Evolutionary conservation across 306 rosid species (phyloP), one percentile per base, ranked within the genome.

Genomic region (Ceratonia siliqua): DNA sequence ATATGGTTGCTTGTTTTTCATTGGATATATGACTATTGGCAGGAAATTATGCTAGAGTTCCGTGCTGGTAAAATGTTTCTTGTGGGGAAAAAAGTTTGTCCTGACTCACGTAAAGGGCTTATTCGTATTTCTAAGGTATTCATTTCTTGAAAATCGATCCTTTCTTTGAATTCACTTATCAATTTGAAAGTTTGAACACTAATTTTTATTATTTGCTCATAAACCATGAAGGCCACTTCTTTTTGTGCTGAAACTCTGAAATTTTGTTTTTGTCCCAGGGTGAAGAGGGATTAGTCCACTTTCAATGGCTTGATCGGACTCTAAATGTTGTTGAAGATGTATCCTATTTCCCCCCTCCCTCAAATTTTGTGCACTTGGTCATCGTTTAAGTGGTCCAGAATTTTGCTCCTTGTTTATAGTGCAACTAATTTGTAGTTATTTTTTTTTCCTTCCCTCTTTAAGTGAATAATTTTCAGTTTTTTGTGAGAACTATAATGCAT

Each of bases 251-350:
- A 75, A 43, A 32, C 41, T 22, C 8, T 82, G 66, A 28, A 28
- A 22, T 64, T 50, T 73, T 79, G 36, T 68, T 63, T 77, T 49
- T 78, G 62, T 84, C 35, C 74, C 84, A 94, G 96, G 98, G 96
- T 27, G 94, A 90, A 30, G 98, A 94, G 81, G 96, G 98, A 65
- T 70, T 94, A 67, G 76, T 94, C 78, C 98, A 91, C 78, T 87
- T 94, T 81, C 98, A 91, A 71, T 91, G 98, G 97, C 90, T 94
- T 77, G 98, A 94, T 78, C 96, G 96, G 27, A 84, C 84, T 1
- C 87, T 78, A 62, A 89, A 91, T 83, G 87, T 63, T 21, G 89
- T 88, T 9, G 98, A 94, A 83, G 97, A 94, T 84, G 98, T 94
- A 94, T 94, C 97, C 97, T 89, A 57, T 58, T 52, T 73, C 27